phyloP scores from a whole-genome alignment of 2,329 filamentous ascomycete genomes.

The Thyridium curvatum region DNA sequence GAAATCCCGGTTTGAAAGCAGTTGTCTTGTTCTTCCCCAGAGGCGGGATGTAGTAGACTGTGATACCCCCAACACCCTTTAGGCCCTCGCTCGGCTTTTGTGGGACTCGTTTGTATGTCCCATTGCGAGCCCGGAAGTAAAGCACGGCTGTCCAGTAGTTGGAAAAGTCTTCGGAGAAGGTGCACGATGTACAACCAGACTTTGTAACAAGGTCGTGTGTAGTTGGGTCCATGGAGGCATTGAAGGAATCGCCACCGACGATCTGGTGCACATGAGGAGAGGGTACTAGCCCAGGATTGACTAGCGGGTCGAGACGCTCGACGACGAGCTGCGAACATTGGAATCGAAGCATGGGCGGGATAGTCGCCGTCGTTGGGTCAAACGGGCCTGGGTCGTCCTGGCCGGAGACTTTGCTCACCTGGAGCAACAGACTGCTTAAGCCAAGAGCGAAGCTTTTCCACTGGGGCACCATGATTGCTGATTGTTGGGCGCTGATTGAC shows the following conservation, averaged over 20 bases:
- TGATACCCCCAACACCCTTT: constrained; percentile 23
- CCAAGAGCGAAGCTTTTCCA: constrained; percentile 4
- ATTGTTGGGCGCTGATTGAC: too few relatives aligned
- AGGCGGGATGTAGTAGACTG: constrained; percentile 27
- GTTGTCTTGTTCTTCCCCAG: constrained; percentile 23
- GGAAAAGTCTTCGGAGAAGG: constrained; percentile 25
- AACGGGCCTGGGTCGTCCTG: constrained; percentile 8
- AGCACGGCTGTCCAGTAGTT: constrained; percentile 28
- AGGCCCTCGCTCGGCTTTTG: constrained; percentile 20
- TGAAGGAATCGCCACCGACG: constrained; percentile 3
- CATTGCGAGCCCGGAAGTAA: constrained; percentile 32
- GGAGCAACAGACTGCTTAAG: constrained; percentile 3
- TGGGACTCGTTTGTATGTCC: constrained; percentile 31
- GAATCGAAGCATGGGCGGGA: constrained; percentile 7
- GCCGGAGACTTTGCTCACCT: constrained; percentile 3
- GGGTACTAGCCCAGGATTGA: not conserved
- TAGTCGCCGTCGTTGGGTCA: constrained; percentile 7
- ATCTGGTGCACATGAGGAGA: constrained; percentile 1
- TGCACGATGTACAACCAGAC: constrained; percentile 36
- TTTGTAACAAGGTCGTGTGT: constrained; percentile 21
- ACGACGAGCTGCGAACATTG: constrained; percentile 2
- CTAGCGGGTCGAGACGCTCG: constrained; percentile 2
- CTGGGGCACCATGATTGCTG: constrained; percentile 3
- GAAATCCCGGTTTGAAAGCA: constrained; percentile 28
- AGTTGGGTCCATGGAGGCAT: constrained; percentile 10